Evolutionary conservation across 306 rosid species (phyloP).

Genomic region (Vicia sativa): DNA sequence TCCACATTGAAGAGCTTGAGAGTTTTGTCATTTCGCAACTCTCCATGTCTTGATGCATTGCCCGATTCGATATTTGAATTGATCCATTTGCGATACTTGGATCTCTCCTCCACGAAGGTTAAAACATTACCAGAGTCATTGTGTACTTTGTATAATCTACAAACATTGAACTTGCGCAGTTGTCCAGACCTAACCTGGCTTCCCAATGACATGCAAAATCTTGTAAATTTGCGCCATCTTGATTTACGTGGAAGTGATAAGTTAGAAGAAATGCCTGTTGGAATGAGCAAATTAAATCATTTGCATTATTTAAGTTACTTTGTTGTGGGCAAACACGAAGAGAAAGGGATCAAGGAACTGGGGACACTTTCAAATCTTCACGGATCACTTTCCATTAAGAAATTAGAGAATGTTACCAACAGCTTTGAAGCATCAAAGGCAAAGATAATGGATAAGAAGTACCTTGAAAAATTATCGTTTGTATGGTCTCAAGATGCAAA

Average conservation of each 20-base stretch:
- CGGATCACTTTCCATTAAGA: too few species aligned
- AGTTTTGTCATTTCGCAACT: background rate
- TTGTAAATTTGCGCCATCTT: background rate
- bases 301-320: background rate
- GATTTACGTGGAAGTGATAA: rapidly evolving
- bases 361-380: background rate
- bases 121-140: background rate
- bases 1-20: background rate
- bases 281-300: background rate
- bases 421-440: too few species aligned
- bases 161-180: background rate
- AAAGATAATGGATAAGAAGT: too few species aligned
- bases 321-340: background rate
- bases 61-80: background rate
- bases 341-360: background rate
- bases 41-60: background rate
- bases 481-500: too few species aligned
- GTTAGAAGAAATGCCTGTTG: background rate
- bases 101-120: background rate
- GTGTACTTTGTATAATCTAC: background rate
- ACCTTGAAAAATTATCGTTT: too few species aligned
- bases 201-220: slow-evolving; percentile 12
- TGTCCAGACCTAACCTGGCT: rapidly evolving
- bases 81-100: background rate
- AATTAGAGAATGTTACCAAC: too few species aligned